These are phyloP conservation scores for Cladosporium sp. DNA, from an alignment of 2,329 filamentous ascomycete species.

Conservation along the genomic window DNA sequence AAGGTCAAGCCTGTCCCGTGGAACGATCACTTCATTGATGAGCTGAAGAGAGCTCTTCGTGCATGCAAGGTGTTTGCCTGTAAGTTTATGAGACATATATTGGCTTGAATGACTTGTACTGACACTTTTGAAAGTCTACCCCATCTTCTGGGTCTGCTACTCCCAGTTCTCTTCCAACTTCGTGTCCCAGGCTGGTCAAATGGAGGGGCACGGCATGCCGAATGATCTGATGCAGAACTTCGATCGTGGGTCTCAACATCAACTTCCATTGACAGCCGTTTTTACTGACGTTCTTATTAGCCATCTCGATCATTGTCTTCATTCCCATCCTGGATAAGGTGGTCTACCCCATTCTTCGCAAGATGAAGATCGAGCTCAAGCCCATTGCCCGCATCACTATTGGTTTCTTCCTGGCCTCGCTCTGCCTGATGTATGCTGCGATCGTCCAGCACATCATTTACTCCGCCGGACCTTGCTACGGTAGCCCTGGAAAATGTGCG, in stretches of 20 bases:
- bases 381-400: conserved; percentile 54
- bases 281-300: too few relatives aligned
- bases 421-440: conserved; percentile 52
- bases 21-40: conserved; percentile 68
- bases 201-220: conserved; percentile 43
- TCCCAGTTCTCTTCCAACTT: conserved; percentile 41
- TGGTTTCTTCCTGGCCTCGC: conserved; percentile 49
- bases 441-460: conserved; percentile 56
- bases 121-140: conserved; percentile 28
- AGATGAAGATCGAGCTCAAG: conserved; percentile 36
- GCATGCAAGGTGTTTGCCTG: conserved; percentile 67
- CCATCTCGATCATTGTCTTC: conserved; percentile 42
- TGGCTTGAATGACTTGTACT: not conserved
- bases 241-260: conserved; percentile 14
- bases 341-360: conserved; percentile 44
- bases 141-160: conserved; percentile 45
- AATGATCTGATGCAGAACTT: conserved; percentile 41
- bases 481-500: conserved; percentile 29
- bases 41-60: conserved; percentile 61
- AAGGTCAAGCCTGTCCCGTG: conserved; percentile 48
- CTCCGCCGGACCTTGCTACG: conserved; percentile 49
- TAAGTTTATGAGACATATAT: not conserved
- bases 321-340: conserved; percentile 44
- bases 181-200: conserved; percentile 44
- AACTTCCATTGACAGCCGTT: too few relatives aligned